Conservation (phyloP, 78 protist species). For the Creolimax fragrantissima region DNA sequence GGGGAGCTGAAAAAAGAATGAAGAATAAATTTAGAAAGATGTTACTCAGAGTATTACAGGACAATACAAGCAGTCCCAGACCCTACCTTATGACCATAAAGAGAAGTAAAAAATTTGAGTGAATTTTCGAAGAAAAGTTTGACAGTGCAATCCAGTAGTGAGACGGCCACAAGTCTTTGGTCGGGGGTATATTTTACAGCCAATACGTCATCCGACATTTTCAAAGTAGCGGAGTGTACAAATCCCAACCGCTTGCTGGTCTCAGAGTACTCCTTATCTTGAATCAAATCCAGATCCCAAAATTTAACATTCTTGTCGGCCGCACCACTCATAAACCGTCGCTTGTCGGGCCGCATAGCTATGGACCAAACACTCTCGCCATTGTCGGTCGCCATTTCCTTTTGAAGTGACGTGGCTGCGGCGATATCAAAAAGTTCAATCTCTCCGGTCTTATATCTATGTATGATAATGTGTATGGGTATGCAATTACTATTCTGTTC, state of each 20-base stretch:
- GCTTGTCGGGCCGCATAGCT: conserved; percentile 21
- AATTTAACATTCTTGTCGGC: conserved; percentile 78
- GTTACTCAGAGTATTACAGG: too few relatives aligned
- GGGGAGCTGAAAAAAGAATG: conserved; percentile 56
- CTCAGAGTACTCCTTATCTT: not conserved
- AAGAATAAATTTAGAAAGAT: not conserved
- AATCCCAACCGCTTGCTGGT: conserved; percentile 30
- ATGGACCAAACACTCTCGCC: conserved; percentile 45
- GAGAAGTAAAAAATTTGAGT: conserved; percentile 72
- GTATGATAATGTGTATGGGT: not conserved
- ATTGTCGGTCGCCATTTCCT: conserved; percentile 67
- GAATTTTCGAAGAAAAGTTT: conserved; percentile 72
- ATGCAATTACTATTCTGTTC: too few relatives aligned
- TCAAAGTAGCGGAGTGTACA: conserved; percentile 34
- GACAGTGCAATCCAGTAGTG: conserved; percentile 81
- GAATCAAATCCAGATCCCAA: conserved; percentile 80
- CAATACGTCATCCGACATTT: conserved; percentile 75
- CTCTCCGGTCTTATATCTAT: conserved; percentile 56
- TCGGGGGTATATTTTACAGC: conserved; percentile 38
- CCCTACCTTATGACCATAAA: conserved; percentile 88
- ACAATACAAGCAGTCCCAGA: not conserved
- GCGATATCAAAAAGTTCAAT: conserved; percentile 67
- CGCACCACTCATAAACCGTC: conserved; percentile 66
- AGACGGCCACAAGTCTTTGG: conserved; percentile 50
- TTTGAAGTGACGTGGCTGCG: conserved; percentile 4